Evolutionary conservation across 306 rosid species (phyloP), one percentile per base, ranked within the genome.

Genomic region (Inga leiocalycina): DNA sequence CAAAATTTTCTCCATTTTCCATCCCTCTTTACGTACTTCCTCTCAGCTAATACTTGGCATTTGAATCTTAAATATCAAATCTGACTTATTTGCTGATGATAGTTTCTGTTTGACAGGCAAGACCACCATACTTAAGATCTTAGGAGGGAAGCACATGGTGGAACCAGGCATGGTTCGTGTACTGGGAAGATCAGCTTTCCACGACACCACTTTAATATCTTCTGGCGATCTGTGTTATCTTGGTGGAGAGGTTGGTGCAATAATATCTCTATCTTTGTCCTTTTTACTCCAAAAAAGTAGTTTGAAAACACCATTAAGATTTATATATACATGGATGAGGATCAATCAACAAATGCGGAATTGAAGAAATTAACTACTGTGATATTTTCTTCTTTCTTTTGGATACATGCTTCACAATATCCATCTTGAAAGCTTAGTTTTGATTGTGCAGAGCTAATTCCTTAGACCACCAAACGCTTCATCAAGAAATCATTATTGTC

Each of bases 101-200:
- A 41, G 9, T 78, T 72, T 82, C 51, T 74, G 19, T 67, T 15
- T 80, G 74, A 44, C 73, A 86, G 98, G 97, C 0, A 93, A 95
- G 83, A 95, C 98, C 4, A 92, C 98, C 10, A 89, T 96, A 27
- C 84, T 93, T 34, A 96, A 92, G 96, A 93, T 96, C 75, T 57
- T 95, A 57, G 99, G 97, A 77, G 98, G 98, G 62, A 95, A 95
- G 86, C 98, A 95, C 88, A 77, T 95, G 98, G 99, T 93, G 70
- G 98, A 95, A 5, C 99, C 93, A 5, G 85, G 78, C 77, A 93
- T 92, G 99, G 94, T 95, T 87, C 96, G 93, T 5, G 93, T 93
- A 4, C 94, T 95, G 14, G 99, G 99, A 48, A 89, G 97, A 79
- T 93, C 98, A 8, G 98, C 99, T 43, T 95, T 95, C 86, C 98